phyloP scores from a whole-genome alignment of 805 yeast genomes.

The Metschnikowia bowlesiae region DNA sequence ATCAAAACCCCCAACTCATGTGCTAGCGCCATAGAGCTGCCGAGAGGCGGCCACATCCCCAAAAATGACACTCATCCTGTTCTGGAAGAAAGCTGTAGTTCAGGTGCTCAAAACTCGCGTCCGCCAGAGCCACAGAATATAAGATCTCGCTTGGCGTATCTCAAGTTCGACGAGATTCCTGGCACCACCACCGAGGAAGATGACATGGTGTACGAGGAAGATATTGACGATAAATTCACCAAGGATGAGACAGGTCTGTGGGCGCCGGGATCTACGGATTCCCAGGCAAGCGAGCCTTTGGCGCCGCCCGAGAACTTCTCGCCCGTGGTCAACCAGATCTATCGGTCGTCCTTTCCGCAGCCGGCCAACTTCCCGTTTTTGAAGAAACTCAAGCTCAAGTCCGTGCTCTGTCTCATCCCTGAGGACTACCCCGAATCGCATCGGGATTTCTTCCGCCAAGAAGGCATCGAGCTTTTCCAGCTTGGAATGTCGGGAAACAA shows the following conservation, averaged over 20 bases:
- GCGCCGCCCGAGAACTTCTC: conserved; percentile 91
- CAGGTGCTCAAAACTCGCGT: not conserved
- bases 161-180: conserved; percentile 23
- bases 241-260: conserved; percentile 18
- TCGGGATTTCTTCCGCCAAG: conserved; percentile 51
- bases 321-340: conserved; percentile 67
- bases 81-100: not conserved
- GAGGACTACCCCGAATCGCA: conserved; percentile 88
- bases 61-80: not conserved
- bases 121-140: conserved; percentile 13
- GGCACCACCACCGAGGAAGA: conserved; percentile 29
- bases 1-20: conserved; percentile 10
- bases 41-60: not conserved
- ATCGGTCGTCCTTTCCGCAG: conserved; percentile 87
- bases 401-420: conserved; percentile 80
- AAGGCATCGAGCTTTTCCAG: conserved; percentile 70
- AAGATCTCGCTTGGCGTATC: conserved; percentile 30
- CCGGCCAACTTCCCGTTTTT: conserved; percentile 75
- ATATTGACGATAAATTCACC: conserved; percentile 39
- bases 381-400: conserved; percentile 55
- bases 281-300: conserved; percentile 18
- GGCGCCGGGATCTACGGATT: conserved; percentile 6
- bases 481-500: conserved; percentile 94
- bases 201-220: conserved; percentile 33
- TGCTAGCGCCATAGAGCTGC: not conserved